These are phyloP conservation scores for Chrysanthemum lavandulifolium DNA, from an alignment of 129 eudicot genomes.

Conservation along the genomic window DNA sequence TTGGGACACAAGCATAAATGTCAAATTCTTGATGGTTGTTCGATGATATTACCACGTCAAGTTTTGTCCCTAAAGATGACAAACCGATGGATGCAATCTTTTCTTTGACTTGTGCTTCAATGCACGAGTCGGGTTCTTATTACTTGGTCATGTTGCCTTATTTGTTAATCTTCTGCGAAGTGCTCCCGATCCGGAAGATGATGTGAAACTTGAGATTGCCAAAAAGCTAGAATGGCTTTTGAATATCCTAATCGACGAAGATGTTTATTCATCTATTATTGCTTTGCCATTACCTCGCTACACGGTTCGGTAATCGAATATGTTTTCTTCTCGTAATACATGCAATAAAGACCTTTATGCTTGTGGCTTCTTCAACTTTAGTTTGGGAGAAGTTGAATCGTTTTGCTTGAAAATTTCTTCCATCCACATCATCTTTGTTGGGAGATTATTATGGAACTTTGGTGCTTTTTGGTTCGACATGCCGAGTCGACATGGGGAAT, in stretches of 20 bases:
- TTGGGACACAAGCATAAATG: slow-evolving; percentile 49
- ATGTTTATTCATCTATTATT: slow-evolving; percentile 61
- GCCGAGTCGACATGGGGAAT: slow-evolving; percentile 63
- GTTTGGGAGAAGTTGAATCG: slow-evolving; percentile 44
- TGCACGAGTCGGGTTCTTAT: slow-evolving; percentile 44
- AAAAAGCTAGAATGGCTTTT: slow-evolving; percentile 75
- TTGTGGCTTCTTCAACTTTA: slow-evolving; percentile 53
- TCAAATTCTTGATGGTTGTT: slow-evolving; percentile 75
- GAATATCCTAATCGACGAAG: slow-evolving; percentile 45
- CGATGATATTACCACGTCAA: slow-evolving; percentile 26
- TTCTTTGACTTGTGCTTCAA: slow-evolving; percentile 38
- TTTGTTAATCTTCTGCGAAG: slow-evolving; percentile 70
- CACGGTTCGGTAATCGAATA: slow-evolving; percentile 52
- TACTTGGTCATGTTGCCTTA: slow-evolving; percentile 54
- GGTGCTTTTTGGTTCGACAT: slow-evolving; percentile 76
- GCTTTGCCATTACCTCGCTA: slow-evolving; percentile 47
- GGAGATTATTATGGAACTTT: slow-evolving; percentile 78
- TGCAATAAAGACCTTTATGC: slow-evolving; percentile 82
- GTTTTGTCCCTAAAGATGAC: slow-evolving; percentile 21
- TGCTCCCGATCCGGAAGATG: slow-evolving; percentile 71
- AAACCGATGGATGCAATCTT: slow-evolving; percentile 30
- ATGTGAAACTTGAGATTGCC: slow-evolving; percentile 54
- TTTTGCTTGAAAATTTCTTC: slow-evolving; percentile 69
- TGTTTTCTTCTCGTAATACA: slow-evolving; percentile 51
- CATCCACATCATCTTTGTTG: slow-evolving; percentile 87